A percentile compares a stretch with the other conserved stretches of the same genome.
These are phyloP conservation scores for apple (Malus domestica) DNA, from an alignment of 306 rosid species.

Conservation along the genomic window ASM211411v1 NC_041797.1:33794501-33795000, in stretches of 20 bases:
- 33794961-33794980: background rate
- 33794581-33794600: background rate
- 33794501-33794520: constrained; percentile 9
- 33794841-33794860: background rate
- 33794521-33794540: background rate
- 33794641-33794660: background rate
- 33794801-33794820: background rate
- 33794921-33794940: background rate
- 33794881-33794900: background rate
- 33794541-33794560: background rate
- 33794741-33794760: background rate
- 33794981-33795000: background rate
- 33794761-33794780: background rate
- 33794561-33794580: background rate
- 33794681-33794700: background rate
- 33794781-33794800: background rate
- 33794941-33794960: background rate
- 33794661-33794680: background rate
- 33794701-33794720: background rate
- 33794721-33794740: background rate
- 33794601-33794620: background rate
- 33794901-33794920: background rate
- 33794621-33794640: background rate
- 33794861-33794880: too few relatives aligned
- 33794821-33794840: background rate